Percentiles rank a stretch among this genome's conserved stretches.
Evolutionary conservation across 163 green algal species (phyloP).

Genomic region (Chlorella variabilis): DNA sequence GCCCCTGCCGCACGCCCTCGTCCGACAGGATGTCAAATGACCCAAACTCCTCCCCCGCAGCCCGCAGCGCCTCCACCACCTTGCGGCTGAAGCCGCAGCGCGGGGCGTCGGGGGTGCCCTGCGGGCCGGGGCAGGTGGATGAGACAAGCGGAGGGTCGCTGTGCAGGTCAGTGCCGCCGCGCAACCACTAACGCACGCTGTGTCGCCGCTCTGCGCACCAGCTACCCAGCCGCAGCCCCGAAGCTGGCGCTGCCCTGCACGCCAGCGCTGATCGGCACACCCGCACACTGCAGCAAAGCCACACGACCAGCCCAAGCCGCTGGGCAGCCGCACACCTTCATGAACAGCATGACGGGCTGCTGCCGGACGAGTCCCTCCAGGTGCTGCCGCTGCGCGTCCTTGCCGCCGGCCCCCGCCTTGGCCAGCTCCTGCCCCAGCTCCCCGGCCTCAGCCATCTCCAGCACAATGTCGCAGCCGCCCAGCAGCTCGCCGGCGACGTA

Average conservation of each 20-base stretch:
- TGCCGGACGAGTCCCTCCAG: slow-evolving; percentile 40
- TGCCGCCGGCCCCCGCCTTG: background rate
- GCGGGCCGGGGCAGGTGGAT: background rate
- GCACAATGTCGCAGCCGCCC: slow-evolving; percentile 94
- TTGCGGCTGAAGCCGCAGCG: slow-evolving; percentile 90
- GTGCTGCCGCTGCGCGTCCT: slow-evolving; percentile 11
- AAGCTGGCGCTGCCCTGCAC: no score
- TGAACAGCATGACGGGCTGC: slow-evolving; percentile 92
- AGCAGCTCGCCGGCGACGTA: slow-evolving; percentile 89
- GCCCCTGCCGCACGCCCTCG: slow-evolving; percentile 73
- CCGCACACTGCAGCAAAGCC: no score
- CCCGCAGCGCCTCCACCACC: slow-evolving; percentile 75
- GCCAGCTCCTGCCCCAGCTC: slow-evolving; percentile 54
- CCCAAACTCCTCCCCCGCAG: slow-evolving; percentile 40
- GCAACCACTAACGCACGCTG: no score
- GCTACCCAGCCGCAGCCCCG: no score
- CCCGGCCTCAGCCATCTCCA: slow-evolving; percentile 82
- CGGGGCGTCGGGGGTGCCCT: slow-evolving; percentile 77
- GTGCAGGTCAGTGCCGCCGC: background rate
- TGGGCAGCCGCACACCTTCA: no score
- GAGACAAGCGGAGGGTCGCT: no score
- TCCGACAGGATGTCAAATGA: slow-evolving; percentile 93
- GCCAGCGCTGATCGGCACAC: no score
- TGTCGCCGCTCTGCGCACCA: no score
- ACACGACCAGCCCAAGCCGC: no score